Base-by-base conservation (phyloP, 768 basidiomycete genomes). In the Agrocybe pediades region DNA sequence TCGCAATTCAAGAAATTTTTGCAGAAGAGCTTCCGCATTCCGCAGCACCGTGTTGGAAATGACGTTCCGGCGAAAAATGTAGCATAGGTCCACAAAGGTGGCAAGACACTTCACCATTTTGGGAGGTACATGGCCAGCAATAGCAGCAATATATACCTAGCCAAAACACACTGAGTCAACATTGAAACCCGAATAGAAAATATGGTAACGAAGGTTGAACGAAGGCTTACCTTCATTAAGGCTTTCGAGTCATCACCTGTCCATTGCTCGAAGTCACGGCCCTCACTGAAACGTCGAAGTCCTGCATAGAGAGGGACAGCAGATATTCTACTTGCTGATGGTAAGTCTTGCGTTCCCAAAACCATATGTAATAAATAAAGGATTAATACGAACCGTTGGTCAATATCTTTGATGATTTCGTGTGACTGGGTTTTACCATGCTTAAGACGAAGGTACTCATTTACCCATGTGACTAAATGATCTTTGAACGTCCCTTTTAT, bases 401-500 rank as follows among this genome's bases (percentile, higher is more conserved):
- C 69, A 40, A 72, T 72, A 20, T 74, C 71, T 16, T 49, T 59
- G 21, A 74, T 45, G 20, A 72, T 67, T 29, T 50, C 25, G 2
- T 56, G 42, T 8, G 65, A 69, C 1, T 30, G 13, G 0, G 20
- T 13, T 45, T 58, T 42, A 1, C 54, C 54, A 30, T 70, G 58
- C 9, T 27, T 49, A 5, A 46, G 9, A 13, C 51, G 36, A 1
- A 74, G 46, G 49, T 70, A 74, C 21, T 61, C 39, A 1, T 41
- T 55, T 0, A 74, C 62, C 73, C 72, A 74, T 2, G 49, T 51
- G 1, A 75, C 68, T 6, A 75, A 55, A 46, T 75, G 73, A 40
- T 74, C 73, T 52, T 74, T 75, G 62, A 74, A 74, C 2, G 64
- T 62, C 0, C 70, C 71, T 56, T 71, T 72, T 58, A 72, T 69